Evolutionary conservation across 139 green algal species (phyloP).

Genomic region (Chlorella sp.): DNA sequence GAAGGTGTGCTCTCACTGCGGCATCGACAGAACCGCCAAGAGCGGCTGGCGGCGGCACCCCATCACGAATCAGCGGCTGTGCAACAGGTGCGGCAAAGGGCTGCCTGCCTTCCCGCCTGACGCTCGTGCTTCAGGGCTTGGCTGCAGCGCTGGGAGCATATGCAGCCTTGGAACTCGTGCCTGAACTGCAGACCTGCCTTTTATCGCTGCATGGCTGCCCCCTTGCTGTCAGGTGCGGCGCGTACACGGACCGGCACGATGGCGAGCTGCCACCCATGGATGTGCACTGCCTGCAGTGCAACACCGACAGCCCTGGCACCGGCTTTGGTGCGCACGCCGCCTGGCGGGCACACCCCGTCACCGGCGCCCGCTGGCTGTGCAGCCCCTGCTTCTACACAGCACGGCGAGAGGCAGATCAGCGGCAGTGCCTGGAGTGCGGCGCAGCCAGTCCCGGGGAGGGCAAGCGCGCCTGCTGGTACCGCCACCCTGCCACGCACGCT

Average conservation of each 20-base stretch:
- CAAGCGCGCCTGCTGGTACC: not conserved
- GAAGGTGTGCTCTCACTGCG: not conserved
- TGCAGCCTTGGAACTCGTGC: no score
- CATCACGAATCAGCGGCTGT: not conserved
- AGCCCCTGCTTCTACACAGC: not conserved
- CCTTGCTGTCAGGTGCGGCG: not conserved
- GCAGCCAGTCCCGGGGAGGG: not conserved
- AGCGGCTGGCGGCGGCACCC: not conserved
- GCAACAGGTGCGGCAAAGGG: no score
- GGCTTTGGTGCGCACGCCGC: no score
- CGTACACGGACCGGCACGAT: not conserved
- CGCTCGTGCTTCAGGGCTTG: no score
- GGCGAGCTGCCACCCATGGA: not conserved
- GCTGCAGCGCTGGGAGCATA: no score
- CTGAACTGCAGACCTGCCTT: no score
- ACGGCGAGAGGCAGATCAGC: not conserved
- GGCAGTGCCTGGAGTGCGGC: not conserved
- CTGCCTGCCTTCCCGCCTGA: no score
- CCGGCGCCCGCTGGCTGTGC: not conserved
- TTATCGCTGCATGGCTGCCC: no score
- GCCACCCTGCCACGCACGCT: not conserved
- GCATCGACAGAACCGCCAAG: not conserved
- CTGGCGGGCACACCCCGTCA: not conserved
- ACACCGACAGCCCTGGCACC: not conserved
- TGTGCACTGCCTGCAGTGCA: not conserved